Conservation (phyloP, 2,329 filamentous ascomycete species). For the Claviceps citrina region DNA sequence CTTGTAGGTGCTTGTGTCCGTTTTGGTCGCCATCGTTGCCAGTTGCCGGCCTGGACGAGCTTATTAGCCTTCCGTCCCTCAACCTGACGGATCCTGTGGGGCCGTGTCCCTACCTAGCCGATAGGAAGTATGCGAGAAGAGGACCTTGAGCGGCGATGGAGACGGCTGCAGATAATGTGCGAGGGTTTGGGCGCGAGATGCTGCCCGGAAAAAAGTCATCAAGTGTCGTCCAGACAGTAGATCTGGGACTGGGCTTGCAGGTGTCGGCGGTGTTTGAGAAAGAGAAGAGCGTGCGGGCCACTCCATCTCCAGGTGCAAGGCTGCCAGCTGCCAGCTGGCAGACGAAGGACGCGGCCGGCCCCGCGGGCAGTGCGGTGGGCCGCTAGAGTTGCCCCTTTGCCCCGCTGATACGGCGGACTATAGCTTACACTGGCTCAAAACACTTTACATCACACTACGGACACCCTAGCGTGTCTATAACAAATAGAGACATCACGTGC, state of each 20-base stretch:
- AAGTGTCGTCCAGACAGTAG: background rate
- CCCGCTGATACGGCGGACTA: too few species aligned
- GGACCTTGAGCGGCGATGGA: constrained; percentile 5
- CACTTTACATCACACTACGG: too few species aligned
- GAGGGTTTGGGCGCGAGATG: constrained; percentile 13
- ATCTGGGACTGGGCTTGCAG: background rate
- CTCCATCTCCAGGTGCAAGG: too few species aligned
- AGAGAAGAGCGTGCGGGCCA: too few species aligned
- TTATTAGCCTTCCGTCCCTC: background rate
- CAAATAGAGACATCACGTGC: too few species aligned
- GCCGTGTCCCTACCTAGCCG: too few species aligned
- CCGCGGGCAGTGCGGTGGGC: too few species aligned
- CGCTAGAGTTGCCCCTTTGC: too few species aligned
- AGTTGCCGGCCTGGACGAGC: constrained; percentile 1
- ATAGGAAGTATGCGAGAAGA: background rate
- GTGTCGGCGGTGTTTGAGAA: background rate
- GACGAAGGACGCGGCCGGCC: constrained; percentile 7
- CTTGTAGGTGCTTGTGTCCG: constrained; percentile 65
- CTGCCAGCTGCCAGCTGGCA: constrained; percentile 7
- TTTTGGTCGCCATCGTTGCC: constrained; percentile 46
- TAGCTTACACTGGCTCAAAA: too few species aligned
- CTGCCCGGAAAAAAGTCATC: constrained; percentile 14
- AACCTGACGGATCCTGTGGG: background rate
- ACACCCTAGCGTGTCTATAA: too few species aligned
- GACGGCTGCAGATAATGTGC: constrained; percentile 9